These are phyloP conservation scores for Trypanosoma rangeli DNA, from an alignment of 208 protist species.

Conservation along the genomic window DNA sequence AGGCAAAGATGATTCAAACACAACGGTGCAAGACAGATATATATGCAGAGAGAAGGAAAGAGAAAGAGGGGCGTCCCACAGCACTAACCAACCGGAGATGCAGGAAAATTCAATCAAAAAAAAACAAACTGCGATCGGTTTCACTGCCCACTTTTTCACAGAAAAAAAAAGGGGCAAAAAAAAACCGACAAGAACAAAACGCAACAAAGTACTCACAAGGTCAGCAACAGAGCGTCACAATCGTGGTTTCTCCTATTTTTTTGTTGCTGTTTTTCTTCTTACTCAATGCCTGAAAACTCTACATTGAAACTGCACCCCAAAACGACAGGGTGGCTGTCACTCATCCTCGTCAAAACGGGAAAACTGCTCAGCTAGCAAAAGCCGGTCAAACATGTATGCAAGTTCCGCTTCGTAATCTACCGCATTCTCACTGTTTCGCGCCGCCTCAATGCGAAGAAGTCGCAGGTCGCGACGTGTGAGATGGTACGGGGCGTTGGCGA, in stretches of 20 bases:
- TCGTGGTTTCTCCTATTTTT: not conserved
- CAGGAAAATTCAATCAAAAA: not conserved
- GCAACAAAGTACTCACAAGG: not conserved
- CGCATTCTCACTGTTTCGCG: slow-evolving; percentile 36
- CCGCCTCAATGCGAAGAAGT: slow-evolving; percentile 68
- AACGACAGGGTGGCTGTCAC: not conserved
- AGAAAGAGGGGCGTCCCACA: not conserved
- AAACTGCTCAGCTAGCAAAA: slow-evolving; percentile 73
- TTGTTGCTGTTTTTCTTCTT: slow-evolving; percentile 1
- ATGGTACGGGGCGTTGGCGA: slow-evolving; percentile 76
- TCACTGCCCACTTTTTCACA: too few relatives aligned
- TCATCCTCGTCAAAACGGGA: slow-evolving; percentile 56
- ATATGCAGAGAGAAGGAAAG: not conserved
- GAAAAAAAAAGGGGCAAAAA: not conserved
- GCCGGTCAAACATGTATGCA: slow-evolving; percentile 64
- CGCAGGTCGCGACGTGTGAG: slow-evolving; percentile 81
- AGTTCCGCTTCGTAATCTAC: slow-evolving; percentile 83
- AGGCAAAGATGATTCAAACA: not conserved
- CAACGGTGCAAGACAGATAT: not conserved
- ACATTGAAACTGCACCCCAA: slow-evolving; percentile 3
- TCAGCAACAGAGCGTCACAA: not conserved
- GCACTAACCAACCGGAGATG: not conserved
- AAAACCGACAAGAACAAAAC: not conserved
- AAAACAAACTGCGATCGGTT: too few relatives aligned
- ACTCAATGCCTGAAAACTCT: not conserved